phyloP scores from a whole-genome alignment of 169 alveolate species.

The Plasmodium gonderi region DNA sequence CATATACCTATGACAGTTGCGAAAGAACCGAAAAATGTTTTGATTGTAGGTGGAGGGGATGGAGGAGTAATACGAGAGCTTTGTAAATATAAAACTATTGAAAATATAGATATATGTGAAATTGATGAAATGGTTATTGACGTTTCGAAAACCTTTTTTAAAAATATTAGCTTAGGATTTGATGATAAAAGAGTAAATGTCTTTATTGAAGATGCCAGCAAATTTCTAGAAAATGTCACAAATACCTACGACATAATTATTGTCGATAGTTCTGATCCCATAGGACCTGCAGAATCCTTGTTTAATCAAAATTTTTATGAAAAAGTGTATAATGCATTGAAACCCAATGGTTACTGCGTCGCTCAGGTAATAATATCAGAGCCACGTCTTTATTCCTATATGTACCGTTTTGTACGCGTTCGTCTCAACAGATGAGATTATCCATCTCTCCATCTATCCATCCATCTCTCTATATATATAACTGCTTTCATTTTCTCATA shows the following conservation, averaged over 20 bases:
- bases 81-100: conserved; percentile 78
- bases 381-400: no score
- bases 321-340: conserved; percentile 64
- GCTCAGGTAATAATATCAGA: conserved; percentile 8
- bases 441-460: background rate
- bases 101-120: conserved; percentile 83
- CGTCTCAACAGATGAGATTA: no score
- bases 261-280: conserved; percentile 85
- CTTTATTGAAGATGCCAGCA: conserved; percentile 72
- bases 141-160: conserved; percentile 79
- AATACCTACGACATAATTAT: conserved; percentile 83
- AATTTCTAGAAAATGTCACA: conserved; percentile 76
- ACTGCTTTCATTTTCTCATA: background rate
- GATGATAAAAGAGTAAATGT: conserved; percentile 84
- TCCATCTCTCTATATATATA: background rate
- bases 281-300: conserved; percentile 83
- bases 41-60: conserved; percentile 90
- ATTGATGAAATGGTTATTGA: conserved; percentile 86
- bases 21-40: conserved; percentile 82
- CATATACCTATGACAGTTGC: conserved; percentile 82
- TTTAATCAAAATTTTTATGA: conserved; percentile 81
- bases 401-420: no score
- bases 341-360: conserved; percentile 34
- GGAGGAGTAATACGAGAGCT: conserved; percentile 85
- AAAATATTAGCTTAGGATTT: conserved; percentile 77